These are phyloP conservation scores for Yamadazyma paraphyllophila DNA, from an alignment of 805 yeast genomes.

Conservation along the genomic window DNA sequence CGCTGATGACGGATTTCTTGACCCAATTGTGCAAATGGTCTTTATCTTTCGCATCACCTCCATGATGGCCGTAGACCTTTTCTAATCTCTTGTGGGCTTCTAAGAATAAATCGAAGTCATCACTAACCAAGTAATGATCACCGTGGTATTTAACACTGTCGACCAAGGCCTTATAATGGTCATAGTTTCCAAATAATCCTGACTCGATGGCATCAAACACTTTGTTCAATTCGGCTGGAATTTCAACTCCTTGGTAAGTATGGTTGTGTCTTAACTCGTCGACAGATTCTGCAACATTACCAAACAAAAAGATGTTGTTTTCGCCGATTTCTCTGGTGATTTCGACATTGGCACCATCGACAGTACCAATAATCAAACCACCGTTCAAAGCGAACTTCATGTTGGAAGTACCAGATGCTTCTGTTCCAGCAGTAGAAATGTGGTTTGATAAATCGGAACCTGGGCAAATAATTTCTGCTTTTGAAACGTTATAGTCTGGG, in stretches of 20 bases:
- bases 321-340: slow-evolving; percentile 92
- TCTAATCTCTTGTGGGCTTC: slow-evolving; percentile 80
- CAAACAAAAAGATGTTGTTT: slow-evolving; percentile 88
- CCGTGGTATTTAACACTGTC: slow-evolving; percentile 72
- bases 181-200: slow-evolving; percentile 70
- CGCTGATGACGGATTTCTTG: slow-evolving; percentile 70
- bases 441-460: slow-evolving; percentile 91
- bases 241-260: slow-evolving; percentile 52
- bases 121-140: slow-evolving; percentile 82
- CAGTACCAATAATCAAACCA: slow-evolving; percentile 92
- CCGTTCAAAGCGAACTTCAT: slow-evolving; percentile 95
- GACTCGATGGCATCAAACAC: slow-evolving; percentile 68
- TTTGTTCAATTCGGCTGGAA: slow-evolving; percentile 57
- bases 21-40: slow-evolving; percentile 69
- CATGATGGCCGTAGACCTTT: slow-evolving; percentile 54
- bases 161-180: slow-evolving; percentile 64
- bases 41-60: slow-evolving; percentile 40
- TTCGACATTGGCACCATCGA: slow-evolving; percentile 96
- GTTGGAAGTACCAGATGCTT: slow-evolving; percentile 93
- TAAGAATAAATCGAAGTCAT: slow-evolving; percentile 84
- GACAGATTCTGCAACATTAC: slow-evolving; percentile 86
- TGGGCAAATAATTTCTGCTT: slow-evolving; percentile 87
- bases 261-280: slow-evolving; percentile 81
- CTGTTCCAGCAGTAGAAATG: slow-evolving; percentile 96
- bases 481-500: slow-evolving; percentile 91